Percentiles rank a stretch among this genome's conserved stretches.
phyloP scores from a whole-genome alignment of 805 yeast species.

The Cyberlindnera bimundalis region DNA sequence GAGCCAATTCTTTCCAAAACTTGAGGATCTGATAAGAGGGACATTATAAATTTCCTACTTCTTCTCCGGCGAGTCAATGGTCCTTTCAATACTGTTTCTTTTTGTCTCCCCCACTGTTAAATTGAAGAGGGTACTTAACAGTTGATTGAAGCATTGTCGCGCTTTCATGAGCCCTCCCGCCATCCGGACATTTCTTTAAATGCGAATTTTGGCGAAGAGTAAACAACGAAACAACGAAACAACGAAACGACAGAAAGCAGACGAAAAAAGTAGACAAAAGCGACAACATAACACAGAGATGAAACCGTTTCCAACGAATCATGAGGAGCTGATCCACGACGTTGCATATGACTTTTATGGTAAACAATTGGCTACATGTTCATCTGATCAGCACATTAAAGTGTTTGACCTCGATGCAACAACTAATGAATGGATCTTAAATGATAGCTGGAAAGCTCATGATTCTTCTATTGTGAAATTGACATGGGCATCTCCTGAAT shows the following conservation, averaged over 20 bases:
- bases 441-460: constrained; percentile 94
- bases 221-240: too few species aligned
- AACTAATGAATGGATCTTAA: constrained; percentile 73
- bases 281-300: constrained; percentile 26
- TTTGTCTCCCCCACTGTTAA: too few species aligned
- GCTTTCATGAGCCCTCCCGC: background rate
- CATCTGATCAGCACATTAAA: constrained; percentile 90
- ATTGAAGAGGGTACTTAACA: too few species aligned
- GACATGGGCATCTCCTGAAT: constrained; percentile 94
- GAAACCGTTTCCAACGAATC: constrained; percentile 84
- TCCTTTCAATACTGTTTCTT: too few species aligned
- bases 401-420: constrained; percentile 74
- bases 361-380: constrained; percentile 86
- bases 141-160: background rate
- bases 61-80: too few species aligned
- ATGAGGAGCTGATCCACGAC: constrained; percentile 89
- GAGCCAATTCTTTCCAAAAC: constrained; percentile 13
- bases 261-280: background rate
- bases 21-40: constrained; percentile 7
- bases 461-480: constrained; percentile 81
- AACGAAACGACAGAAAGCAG: too few species aligned
- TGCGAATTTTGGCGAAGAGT: too few species aligned
- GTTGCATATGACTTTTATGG: constrained; percentile 93
- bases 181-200: constrained; percentile 2
- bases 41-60: constrained; percentile 1